Evolutionary conservation across 352 stramenopile genomes (phyloP), one percentile per base, ranked within the genome.

Genomic region (Phytophthora crassamura): DNA sequence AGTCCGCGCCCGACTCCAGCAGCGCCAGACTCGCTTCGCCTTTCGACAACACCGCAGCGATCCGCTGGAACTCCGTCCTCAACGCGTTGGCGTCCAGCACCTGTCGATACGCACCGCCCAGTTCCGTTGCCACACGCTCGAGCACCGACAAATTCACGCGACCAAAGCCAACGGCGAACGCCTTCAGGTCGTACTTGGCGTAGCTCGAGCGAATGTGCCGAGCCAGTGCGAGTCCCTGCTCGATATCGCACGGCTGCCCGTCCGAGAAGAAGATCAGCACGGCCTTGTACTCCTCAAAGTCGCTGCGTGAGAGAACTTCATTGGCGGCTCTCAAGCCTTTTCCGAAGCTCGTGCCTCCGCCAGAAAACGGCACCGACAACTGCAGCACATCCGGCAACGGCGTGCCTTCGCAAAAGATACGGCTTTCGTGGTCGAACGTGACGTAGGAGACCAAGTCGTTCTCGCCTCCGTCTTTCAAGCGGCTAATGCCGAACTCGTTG

Each of bases 81-180:
- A 84, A 46, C n/a, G 67, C 73, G 32, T 54, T 55, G 11, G 46
- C 57, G 8, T 68, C 59, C 45, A 79, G 45, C 15, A 63, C 66
- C 0, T 77, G 34, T 25, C 73, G 64, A 57, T 89, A 94, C 25
- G 74, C 62, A 0, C 83, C 85, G 7, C 79, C 76, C 5, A 94
- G 73, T 30, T 73, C 59, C 4, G 58, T 38, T 5, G 82, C 81
- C 2, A 92, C 35, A 4, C 61, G 67, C 46, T 88, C 12, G 4
- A 92, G 62, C 1, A 88, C 72, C 1, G 61, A 25, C 38, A 89
- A 66, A 48, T 92, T 82, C 40, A 87, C 64, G 11, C n/a, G 40
- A 7, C 85, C 82, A 52, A 90, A 93, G 7, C 85, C 83, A 0
- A 93, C 83, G 2, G 72, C 72, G 32, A 88, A 91, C 6, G 78